Evolutionary conservation across 257 asterid species (phyloP), one percentile per base, ranked within the genome.

Genomic region (Hygrophila difformis): DNA sequence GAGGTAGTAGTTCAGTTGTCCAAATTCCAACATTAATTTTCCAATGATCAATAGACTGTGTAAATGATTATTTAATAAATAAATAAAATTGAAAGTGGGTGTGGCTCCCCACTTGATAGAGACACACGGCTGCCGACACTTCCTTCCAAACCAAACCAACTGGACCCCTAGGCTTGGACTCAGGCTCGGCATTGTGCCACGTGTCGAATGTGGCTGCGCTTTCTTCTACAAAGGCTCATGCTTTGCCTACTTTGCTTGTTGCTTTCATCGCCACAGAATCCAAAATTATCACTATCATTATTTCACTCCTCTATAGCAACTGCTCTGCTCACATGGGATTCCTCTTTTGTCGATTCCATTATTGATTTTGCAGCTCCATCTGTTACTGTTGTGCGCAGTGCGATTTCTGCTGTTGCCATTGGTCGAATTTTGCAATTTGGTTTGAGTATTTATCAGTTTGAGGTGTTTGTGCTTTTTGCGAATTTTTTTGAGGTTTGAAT

Each of bases 51-150:
- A 17, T n/a, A 60, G 48, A n/a, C n/a, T n/a, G n/a, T n/a, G n/a
- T n/a, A 36, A 23, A 43, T 13, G 43, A 17, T 18, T 13, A 12
- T 22, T 44, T 34, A 8, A 7, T 35, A 2, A 35, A 57, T 14
- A 24, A 44, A n/a, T 16, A n/a, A n/a, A n/a, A n/a, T n/a, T n/a
- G n/a, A n/a, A n/a, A n/a, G n/a, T n/a, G n/a, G n/a, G n/a, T n/a
- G n/a, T n/a, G n/a, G n/a, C n/a, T n/a, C n/a, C 34, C 55, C 55
- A 29, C 56, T 9, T 20, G 80, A 75, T 5, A 65, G 66, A n/a
- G 81, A 82, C 76, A 9, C 12, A 31, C 51, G 46, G 72, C 91
- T 78, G 77, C 91, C 91, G 94, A 82, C 94, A 82, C 94, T 71
- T 34, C 28, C 47, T 55, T 8, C 67, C 70, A 29, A 46, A 15